phyloP scores from a whole-genome alignment of 208 protist species.

The Acanthamoeba castellanii region DNA sequence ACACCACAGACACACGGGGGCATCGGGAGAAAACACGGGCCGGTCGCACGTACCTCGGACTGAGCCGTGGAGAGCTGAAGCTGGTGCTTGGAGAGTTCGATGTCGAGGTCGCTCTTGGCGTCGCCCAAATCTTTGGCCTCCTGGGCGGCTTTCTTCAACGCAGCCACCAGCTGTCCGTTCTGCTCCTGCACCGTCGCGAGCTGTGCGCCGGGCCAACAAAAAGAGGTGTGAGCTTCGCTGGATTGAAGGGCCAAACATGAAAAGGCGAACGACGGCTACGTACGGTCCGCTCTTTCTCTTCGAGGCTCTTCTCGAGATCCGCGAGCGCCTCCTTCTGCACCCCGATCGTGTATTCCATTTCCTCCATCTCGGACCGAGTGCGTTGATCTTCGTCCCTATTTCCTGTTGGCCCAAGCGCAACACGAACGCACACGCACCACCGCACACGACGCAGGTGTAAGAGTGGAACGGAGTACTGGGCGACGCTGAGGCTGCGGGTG shows the following conservation, averaged over 20 bases:
- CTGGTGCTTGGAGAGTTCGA: constrained; percentile 11
- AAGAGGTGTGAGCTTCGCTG: neutral
- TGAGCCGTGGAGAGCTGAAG: neutral
- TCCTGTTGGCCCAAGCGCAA: neutral
- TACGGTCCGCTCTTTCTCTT: neutral
- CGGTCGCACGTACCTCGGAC: neutral
- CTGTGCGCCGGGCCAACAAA: neutral
- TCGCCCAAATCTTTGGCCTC: constrained; percentile 24
- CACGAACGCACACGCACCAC: too few relatives aligned
- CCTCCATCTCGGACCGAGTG: neutral
- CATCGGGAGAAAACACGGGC: neutral
- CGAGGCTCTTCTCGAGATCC: neutral
- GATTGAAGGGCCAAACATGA: neutral
- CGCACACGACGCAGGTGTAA: neutral
- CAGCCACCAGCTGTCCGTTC: neutral
- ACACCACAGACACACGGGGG: neutral
- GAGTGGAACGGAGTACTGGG: too few relatives aligned
- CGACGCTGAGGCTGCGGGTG: too few relatives aligned
- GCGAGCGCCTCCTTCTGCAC: neutral
- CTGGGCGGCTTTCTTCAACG: neutral
- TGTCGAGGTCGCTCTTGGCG: constrained; percentile 28
- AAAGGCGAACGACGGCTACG: neutral
- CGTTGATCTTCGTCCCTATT: neutral
- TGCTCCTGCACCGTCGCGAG: neutral
- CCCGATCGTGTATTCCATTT: neutral